Conservation (phyloP, 2,329 filamentous ascomycete genomes). For the Lachnellula suecica region DNA sequence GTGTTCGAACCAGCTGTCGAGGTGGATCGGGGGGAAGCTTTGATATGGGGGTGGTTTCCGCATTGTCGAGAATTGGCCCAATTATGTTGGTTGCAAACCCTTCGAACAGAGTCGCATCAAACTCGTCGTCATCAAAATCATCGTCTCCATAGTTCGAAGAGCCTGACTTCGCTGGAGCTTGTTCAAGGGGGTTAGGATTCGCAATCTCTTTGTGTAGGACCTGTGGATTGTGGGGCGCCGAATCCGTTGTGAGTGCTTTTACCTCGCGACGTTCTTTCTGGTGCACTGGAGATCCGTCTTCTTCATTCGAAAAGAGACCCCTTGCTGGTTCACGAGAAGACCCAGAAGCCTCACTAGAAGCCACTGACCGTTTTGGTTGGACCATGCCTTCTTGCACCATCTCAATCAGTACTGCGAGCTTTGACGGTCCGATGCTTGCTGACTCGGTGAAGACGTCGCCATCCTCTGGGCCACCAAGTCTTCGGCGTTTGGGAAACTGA, state of each 20-base stretch:
- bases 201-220: not conserved
- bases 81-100: slow-evolving; percentile 48
- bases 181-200: not conserved
- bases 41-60: not conserved
- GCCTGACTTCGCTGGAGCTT: slow-evolving; percentile 6
- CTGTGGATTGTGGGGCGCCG: not conserved
- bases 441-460: slow-evolving; percentile 32
- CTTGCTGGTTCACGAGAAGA: slow-evolving; percentile 40
- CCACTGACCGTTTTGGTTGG: slow-evolving; percentile 29
- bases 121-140: slow-evolving; percentile 57
- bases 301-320: not conserved
- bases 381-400: slow-evolving; percentile 56
- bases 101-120: slow-evolving; percentile 43
- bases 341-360: slow-evolving; percentile 33
- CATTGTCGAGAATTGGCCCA: not conserved
- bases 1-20: not conserved
- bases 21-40: slow-evolving; percentile 4
- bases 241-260: not conserved
- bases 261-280: slow-evolving; percentile 2
- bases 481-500: slow-evolving; percentile 71
- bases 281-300: slow-evolving; percentile 6
- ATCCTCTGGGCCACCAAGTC: slow-evolving; percentile 44
- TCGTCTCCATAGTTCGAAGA: slow-evolving; percentile 35
- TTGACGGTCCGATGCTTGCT: slow-evolving; percentile 50
- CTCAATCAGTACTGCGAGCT: slow-evolving; percentile 62